Evolutionary conservation across 306 rosid genomes (phyloP), one percentile per base, ranked within the genome.

Genomic region (Lathyrus sativus): DNA sequence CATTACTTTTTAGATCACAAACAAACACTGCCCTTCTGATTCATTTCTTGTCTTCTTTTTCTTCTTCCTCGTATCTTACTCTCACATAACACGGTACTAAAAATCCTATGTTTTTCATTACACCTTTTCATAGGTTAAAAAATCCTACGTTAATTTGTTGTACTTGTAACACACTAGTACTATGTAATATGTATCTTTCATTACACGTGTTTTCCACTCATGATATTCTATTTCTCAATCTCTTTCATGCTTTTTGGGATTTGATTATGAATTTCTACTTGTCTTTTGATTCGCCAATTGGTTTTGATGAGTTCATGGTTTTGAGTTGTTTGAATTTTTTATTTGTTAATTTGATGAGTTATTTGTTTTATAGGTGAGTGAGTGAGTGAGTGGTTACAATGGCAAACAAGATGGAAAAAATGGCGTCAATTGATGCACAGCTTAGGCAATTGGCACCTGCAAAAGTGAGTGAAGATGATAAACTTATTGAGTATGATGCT

Each of bases 361-460:
- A 7, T 8, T 18, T 45, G 11, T 13, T 51, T 63, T 11, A 35
- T 76, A 83, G 84, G 74, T 77, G 6, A 53, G 13, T 13, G 74
- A 72, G 37, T 76, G 55, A 11, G 63, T 48, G 73, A 53, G 37
- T 41, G 31, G 65, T 24, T 57, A 59, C 69, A 76, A 90, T 90
- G 97, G 79, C 97, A 46, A 83, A 69, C 65, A 75, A 88, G 72
- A 95, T 90, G 77, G 99, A 95, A 76, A 90, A 95, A 84, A 56
- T 93, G 86, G 97, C 96, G 72, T 93, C 97, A 10, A 95, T 95
- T 67, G 99, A 95, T 83, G 96, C 97, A 2, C 99, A 95, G 78
- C 92, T 95, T 55, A 80, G 99, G 74, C 88, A 74, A 62, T 81
- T 95, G 76, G 97, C 74, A 53, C 99, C 99, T 0, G 80, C 81